phyloP scores from a whole-genome alignment of 352 stramenopile genomes.

The Achlya hypogyna region DNA sequence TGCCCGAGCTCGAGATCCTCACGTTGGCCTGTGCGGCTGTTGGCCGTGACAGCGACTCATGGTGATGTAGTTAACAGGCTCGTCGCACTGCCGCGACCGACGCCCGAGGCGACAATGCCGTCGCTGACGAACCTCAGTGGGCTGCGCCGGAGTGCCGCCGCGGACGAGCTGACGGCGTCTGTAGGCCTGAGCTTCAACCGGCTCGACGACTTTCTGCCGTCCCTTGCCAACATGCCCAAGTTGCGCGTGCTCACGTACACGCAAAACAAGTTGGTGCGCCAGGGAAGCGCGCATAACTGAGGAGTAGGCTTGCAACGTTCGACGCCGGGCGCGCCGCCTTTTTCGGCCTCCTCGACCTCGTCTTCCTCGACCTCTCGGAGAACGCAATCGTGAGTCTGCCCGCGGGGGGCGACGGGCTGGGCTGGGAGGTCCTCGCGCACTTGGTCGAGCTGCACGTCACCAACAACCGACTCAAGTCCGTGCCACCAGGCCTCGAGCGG shows the following conservation, averaged over 20 bases:
- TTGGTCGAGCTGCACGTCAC: conserved; percentile 5
- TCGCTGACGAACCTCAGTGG: not conserved
- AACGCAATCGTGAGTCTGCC: not conserved
- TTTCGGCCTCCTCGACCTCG: not conserved
- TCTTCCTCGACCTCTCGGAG: conserved; percentile 12
- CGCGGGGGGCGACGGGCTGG: not conserved
- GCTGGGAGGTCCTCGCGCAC: not conserved
- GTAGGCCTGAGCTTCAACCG: conserved; percentile 13
- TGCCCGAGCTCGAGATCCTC: not conserved
- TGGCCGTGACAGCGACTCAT: not conserved
- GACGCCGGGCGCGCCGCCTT: conserved; percentile 7
- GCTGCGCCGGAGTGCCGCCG: not conserved
- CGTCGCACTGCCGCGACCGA: not conserved
- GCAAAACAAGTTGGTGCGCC: conserved; percentile 4
- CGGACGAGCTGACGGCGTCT: not conserved
- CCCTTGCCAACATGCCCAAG: not conserved
- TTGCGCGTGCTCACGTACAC: conserved; percentile 12
- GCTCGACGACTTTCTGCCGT: not conserved
- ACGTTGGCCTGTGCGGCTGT: not conserved
- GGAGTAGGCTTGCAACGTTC: not conserved
- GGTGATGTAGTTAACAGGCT: not conserved
- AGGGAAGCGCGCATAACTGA: no score
- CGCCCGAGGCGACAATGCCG: not conserved
- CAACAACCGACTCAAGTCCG: not conserved
- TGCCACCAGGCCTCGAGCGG: not conserved